Evolutionary conservation across 78 protist species (phyloP).

Genomic region (Dictyostelium brefeldianum): DNA sequence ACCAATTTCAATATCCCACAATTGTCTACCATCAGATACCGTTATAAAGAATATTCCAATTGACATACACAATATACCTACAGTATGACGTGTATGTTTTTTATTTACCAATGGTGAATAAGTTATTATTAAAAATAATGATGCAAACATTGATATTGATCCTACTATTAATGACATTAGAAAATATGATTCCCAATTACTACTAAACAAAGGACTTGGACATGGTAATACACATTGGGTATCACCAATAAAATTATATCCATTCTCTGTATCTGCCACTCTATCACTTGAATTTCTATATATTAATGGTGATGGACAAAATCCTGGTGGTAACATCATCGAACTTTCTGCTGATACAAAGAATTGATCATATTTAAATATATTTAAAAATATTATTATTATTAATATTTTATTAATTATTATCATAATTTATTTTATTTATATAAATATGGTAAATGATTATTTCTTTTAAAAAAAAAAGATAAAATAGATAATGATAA

Average conservation of each 20-base stretch:
- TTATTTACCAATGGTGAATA: conserved; percentile 8
- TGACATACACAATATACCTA: background rate
- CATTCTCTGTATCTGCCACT: conserved; percentile 16
- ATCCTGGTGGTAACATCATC: background rate
- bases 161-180: background rate
- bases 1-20: background rate
- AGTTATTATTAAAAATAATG: conserved; percentile 2
- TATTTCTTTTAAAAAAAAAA: too few species aligned
- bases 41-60: conserved; percentile 1
- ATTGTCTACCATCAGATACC: background rate
- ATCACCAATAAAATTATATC: conserved; percentile 29
- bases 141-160: background rate
- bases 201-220: conserved; percentile 12
- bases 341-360: too few species aligned
- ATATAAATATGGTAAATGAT: too few species aligned
- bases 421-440: too few species aligned
- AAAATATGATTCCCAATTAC: background rate
- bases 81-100: conserved; percentile 8
- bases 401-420: too few species aligned
- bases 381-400: too few species aligned
- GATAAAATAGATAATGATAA: too few species aligned
- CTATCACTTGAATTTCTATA: conserved; percentile 44
- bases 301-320: conserved; percentile 41
- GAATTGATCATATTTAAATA: too few species aligned
- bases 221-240: background rate